Percentiles rank a stretch among this genome's conserved stretches.
phyloP scores from a whole-genome alignment of 2,329 filamentous ascomycete species.

The Raffaelea deltoideospora region DNA sequence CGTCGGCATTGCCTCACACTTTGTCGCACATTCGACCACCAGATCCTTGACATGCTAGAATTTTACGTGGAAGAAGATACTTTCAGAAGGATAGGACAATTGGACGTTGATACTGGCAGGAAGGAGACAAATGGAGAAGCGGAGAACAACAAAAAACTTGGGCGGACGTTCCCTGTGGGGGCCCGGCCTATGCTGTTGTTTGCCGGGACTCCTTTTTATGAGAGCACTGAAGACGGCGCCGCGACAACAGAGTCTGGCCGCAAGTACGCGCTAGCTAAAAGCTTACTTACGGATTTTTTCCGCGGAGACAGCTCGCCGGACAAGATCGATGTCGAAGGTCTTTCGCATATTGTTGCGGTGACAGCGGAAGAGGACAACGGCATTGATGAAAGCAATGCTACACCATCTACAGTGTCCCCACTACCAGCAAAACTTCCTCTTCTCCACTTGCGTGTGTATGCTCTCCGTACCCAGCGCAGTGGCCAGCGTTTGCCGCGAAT shows the following conservation, averaged over 20 bases:
- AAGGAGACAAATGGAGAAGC: background rate
- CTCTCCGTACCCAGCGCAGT: slow-evolving; percentile 71
- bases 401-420: no score
- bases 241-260: slow-evolving; percentile 7
- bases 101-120: slow-evolving; percentile 42
- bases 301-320: slow-evolving; percentile 58
- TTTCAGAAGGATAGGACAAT: slow-evolving; percentile 55
- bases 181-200: slow-evolving; percentile 87
- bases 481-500: slow-evolving; percentile 79
- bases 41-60: slow-evolving; percentile 91
- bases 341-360: slow-evolving; percentile 81
- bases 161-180: slow-evolving; percentile 54
- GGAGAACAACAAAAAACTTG: background rate
- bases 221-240: slow-evolving; percentile 54
- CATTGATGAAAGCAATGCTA: slow-evolving; percentile 9
- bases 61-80: slow-evolving; percentile 63
- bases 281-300: slow-evolving; percentile 81
- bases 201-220: slow-evolving; percentile 45
- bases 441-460: slow-evolving; percentile 63
- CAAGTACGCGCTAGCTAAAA: slow-evolving; percentile 68
- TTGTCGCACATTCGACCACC: slow-evolving; percentile 67
- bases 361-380: slow-evolving; percentile 50
- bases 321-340: slow-evolving; percentile 84
- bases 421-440: slow-evolving; percentile 36
- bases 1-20: slow-evolving; percentile 82